Percentiles rank a stretch among this genome's conserved stretches.
Conservation (phyloP, 139 green algal species). For the Closterium sp. region DNA sequence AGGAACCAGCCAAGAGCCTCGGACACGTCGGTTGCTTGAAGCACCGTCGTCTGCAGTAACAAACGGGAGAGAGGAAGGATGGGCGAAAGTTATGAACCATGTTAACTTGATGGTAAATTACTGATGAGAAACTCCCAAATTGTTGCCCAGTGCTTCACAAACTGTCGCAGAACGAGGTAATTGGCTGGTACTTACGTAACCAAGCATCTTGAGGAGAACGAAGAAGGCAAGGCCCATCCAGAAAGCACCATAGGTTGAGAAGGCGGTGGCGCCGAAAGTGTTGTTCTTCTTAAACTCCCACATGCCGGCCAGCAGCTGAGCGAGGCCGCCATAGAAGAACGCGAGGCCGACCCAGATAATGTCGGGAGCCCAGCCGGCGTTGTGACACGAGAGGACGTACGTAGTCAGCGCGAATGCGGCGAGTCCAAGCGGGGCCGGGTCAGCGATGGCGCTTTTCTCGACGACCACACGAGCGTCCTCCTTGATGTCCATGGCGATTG, state of each 20-base stretch:
- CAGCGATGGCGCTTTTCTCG: neutral
- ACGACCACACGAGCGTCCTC: neutral
- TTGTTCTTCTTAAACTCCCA: slow-evolving; percentile 45
- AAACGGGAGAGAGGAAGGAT: neutral
- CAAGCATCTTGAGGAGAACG: neutral
- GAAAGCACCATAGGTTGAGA: slow-evolving; percentile 38
- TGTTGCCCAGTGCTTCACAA: neutral
- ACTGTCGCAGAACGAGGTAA: too few relatives aligned
- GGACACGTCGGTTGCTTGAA: neutral
- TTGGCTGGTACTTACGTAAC: neutral
- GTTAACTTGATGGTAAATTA: neutral
- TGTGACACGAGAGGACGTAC: slow-evolving; percentile 2
- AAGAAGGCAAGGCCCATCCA: slow-evolving; percentile 2
- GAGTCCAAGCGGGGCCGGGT: neutral
- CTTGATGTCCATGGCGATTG: neutral
- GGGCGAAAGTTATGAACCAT: neutral
- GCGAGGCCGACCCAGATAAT: slow-evolving; percentile 19
- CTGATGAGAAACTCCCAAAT: neutral
- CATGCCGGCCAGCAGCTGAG: slow-evolving; percentile 40
- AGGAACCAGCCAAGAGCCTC: slow-evolving; percentile 8
- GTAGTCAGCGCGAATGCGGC: neutral
- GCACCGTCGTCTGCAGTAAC: neutral
- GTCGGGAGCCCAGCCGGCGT: slow-evolving; percentile 11
- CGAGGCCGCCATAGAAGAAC: slow-evolving; percentile 41
- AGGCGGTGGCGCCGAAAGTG: slow-evolving; percentile 40